These are phyloP conservation scores for Microsporum canis DNA, from an alignment of 2,329 filamentous ascomycete genomes.

Conservation along the genomic window DNA sequence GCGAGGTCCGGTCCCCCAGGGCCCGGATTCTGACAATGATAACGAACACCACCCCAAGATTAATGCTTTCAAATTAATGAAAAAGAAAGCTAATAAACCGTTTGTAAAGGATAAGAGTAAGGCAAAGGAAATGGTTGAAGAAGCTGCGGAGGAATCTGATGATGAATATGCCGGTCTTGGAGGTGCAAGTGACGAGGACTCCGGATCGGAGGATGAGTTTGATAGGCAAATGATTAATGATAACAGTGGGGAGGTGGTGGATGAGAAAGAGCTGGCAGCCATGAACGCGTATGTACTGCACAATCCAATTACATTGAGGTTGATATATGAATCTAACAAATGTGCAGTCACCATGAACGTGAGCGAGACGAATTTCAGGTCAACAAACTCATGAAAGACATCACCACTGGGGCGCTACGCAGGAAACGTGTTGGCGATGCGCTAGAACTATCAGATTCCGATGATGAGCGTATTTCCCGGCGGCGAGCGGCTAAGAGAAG, in stretches of 20 bases:
- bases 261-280: slow-evolving; percentile 72
- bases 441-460: slow-evolving; percentile 78
- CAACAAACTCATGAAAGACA: slow-evolving; percentile 82
- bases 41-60: slow-evolving; percentile 29
- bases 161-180: slow-evolving; percentile 95
- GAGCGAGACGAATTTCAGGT: slow-evolving; percentile 75
- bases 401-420: slow-evolving; percentile 77
- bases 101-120: slow-evolving; percentile 82
- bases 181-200: slow-evolving; percentile 78
- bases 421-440: slow-evolving; percentile 68
- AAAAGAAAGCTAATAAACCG: slow-evolving; percentile 46
- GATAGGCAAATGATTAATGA: slow-evolving; percentile 88
- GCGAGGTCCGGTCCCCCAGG: slow-evolving; percentile 34
- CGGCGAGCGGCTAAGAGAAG: slow-evolving; percentile 69
- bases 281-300: slow-evolving; percentile 64
- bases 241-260: slow-evolving; percentile 59
- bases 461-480: slow-evolving; percentile 65
- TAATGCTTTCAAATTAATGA: slow-evolving; percentile 57
- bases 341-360: slow-evolving; percentile 60
- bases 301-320: not conserved
- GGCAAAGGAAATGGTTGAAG: slow-evolving; percentile 76
- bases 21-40: slow-evolving; percentile 39
- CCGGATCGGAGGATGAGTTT: slow-evolving; percentile 61
- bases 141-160: slow-evolving; percentile 93
- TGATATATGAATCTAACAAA: not conserved